Evolutionary conservation across 1,139 yeast genomes (phyloP).

Genomic region (Magnusiomyces fungicola): DNA sequence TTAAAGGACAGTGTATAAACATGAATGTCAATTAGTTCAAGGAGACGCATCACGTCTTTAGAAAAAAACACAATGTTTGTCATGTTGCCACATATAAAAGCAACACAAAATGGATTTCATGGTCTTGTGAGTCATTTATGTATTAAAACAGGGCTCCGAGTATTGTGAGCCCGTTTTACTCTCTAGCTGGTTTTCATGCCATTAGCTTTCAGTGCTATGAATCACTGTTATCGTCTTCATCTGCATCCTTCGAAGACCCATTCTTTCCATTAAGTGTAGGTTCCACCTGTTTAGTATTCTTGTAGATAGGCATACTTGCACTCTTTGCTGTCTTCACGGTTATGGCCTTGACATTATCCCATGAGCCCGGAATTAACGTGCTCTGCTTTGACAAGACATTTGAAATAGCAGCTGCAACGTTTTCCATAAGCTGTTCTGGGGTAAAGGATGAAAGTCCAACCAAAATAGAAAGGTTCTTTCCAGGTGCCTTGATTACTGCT

Average conservation of each 20-base stretch:
- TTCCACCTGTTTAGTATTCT: background rate
- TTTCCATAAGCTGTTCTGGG: conserved; percentile 20
- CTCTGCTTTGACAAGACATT: conserved; percentile 13
- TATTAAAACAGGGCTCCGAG: background rate
- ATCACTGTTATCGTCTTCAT: background rate
- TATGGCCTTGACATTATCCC: conserved; percentile 16
- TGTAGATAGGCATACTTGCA: conserved; percentile 21
- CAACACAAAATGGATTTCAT: background rate
- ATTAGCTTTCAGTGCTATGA: background rate
- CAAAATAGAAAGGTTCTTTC: conserved; percentile 23
- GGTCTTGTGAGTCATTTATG: background rate
- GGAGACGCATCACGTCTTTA: too few species aligned
- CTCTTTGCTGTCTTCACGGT: conserved; percentile 24
- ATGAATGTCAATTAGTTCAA: too few species aligned
- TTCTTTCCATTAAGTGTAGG: background rate
- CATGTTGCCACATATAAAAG: too few species aligned
- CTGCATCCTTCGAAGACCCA: background rate
- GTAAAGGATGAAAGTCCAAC: conserved; percentile 22
- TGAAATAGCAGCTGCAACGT: conserved; percentile 20
- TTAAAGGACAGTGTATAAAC: too few species aligned
- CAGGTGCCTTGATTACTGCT: conserved; percentile 21
- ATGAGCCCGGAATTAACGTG: conserved; percentile 17
- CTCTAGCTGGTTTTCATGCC: too few species aligned
- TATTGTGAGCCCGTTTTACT: too few species aligned
- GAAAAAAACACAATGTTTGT: too few species aligned